phyloP scores from a whole-genome alignment of 306 rosid species.

The Carpinus viminea region DNA sequence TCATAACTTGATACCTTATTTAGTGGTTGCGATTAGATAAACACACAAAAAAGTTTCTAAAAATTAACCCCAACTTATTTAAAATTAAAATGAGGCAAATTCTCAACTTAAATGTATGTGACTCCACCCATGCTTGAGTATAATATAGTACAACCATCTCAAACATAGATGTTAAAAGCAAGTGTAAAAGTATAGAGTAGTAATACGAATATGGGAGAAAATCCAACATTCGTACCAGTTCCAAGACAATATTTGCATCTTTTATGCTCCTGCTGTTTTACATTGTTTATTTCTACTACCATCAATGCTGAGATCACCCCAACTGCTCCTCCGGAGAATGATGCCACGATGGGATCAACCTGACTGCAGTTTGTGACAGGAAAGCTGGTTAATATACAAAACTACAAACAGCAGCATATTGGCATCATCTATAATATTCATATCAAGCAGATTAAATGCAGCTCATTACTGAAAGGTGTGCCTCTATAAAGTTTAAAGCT shows the following conservation, averaged over 20 bases:
- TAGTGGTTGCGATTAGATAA: not conserved
- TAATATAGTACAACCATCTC: conserved; percentile 10
- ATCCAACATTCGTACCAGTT: conserved; percentile 61
- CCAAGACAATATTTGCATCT: conserved; percentile 98
- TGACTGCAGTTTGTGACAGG: conserved; percentile 58
- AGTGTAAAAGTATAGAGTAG: not conserved
- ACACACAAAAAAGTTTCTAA: not conserved
- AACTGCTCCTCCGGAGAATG: conserved; percentile 98
- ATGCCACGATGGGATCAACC: conserved; percentile 98
- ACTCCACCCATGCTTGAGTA: not conserved
- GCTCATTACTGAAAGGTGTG: not conserved
- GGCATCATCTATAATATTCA: conserved; percentile 16
- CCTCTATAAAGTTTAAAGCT: conserved; percentile 1
- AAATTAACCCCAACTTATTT: not conserved
- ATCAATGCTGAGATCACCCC: conserved; percentile 94
- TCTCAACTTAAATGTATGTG: not conserved
- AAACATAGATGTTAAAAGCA: not conserved
- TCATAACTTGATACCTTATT: not conserved
- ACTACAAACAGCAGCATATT: conserved; percentile 9
- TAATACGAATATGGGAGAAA: not conserved
- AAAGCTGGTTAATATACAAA: conserved; percentile 15
- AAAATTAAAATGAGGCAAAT: not conserved
- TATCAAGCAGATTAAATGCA: conserved; percentile 15
- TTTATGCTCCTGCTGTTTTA: conserved; percentile 90
- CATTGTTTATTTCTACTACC: conserved; percentile 98